These are phyloP conservation scores for Karstenula rhodostoma DNA, from an alignment of 2,329 filamentous ascomycete genomes.

Conservation along the genomic window DNA sequence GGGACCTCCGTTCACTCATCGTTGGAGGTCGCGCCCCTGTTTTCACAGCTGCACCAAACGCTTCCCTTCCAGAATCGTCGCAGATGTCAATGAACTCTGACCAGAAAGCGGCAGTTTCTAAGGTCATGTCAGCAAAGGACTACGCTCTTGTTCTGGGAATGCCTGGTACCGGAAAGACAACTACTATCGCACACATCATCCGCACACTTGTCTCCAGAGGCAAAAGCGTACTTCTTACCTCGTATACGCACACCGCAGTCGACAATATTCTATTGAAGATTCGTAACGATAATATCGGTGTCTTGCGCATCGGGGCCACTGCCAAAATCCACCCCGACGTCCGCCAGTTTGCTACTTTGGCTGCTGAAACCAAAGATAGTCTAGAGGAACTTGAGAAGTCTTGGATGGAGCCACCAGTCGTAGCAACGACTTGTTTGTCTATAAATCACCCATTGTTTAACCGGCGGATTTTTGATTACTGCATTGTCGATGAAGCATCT, in stretches of 20 bases:
- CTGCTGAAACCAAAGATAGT: slow-evolving; percentile 73
- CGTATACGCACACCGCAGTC: slow-evolving; percentile 96
- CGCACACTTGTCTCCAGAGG: slow-evolving; percentile 85
- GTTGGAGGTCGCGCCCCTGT: slow-evolving; percentile 77
- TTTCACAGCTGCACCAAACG: slow-evolving; percentile 74
- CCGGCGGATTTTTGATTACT: slow-evolving; percentile 93
- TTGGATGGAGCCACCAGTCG: slow-evolving; percentile 86
- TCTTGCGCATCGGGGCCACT: slow-evolving; percentile 83
- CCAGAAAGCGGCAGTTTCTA: slow-evolving; percentile 84
- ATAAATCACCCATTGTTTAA: slow-evolving; percentile 90
- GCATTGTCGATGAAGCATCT: slow-evolving; percentile 96
- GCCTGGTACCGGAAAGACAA: slow-evolving; percentile 98
- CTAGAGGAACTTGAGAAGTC: slow-evolving; percentile 85
- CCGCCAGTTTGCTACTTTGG: slow-evolving; percentile 82
- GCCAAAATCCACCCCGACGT: slow-evolving; percentile 91
- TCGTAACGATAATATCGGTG: slow-evolving; percentile 75
- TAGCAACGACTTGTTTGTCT: slow-evolving; percentile 93
- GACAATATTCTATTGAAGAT: slow-evolving; percentile 98
- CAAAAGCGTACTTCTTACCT: slow-evolving; percentile 91
- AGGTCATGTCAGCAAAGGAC: slow-evolving; percentile 94
- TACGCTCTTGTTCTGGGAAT: slow-evolving; percentile 98
- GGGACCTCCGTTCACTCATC: slow-evolving; percentile 78
- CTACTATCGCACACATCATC: slow-evolving; percentile 97
- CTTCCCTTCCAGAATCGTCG: slow-evolving; percentile 61
- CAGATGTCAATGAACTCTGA: slow-evolving; percentile 81